Evolutionary conservation across 768 basidiomycete genomes (phyloP).

Genomic region (Paxillus ammoniavirescens): DNA sequence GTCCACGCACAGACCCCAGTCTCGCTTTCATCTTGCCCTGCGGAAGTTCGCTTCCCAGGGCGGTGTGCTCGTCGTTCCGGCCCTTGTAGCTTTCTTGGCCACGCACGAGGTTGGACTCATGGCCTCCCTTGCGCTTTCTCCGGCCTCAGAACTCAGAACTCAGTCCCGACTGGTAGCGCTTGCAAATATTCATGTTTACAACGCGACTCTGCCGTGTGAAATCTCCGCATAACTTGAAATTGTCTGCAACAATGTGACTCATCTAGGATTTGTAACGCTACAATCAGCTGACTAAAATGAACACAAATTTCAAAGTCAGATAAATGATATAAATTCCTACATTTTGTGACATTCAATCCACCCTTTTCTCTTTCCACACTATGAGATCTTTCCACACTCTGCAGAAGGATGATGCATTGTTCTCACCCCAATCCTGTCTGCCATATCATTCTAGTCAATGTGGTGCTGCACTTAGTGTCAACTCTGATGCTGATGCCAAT

Average conservation of each 20-base stretch:
- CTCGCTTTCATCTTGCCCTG: not conserved
- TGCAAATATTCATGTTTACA: too few species aligned
- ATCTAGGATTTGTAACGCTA: not conserved
- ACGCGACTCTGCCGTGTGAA: too few species aligned
- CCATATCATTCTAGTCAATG: not conserved
- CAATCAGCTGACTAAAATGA: not conserved
- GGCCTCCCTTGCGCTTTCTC: too few species aligned
- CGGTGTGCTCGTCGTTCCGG: not conserved
- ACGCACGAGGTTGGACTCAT: too few species aligned
- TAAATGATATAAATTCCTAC: not conserved
- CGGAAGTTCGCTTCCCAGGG: not conserved
- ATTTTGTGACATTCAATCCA: not conserved
- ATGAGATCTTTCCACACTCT: too few species aligned
- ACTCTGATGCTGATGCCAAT: not conserved
- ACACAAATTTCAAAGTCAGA: slow-evolving; percentile 1
- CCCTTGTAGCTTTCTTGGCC: not conserved
- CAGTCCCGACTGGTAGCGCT: too few species aligned
- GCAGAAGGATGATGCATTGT: not conserved
- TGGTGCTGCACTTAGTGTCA: not conserved
- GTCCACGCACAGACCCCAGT: not conserved
- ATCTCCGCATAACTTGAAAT: not conserved
- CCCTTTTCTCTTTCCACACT: not conserved
- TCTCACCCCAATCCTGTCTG: too few species aligned
- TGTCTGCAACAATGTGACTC: too few species aligned
- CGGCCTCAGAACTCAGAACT: too few species aligned